Conservation (phyloP, 164 flowering plant species). For the Tetrastigma voinierianum region DNA sequence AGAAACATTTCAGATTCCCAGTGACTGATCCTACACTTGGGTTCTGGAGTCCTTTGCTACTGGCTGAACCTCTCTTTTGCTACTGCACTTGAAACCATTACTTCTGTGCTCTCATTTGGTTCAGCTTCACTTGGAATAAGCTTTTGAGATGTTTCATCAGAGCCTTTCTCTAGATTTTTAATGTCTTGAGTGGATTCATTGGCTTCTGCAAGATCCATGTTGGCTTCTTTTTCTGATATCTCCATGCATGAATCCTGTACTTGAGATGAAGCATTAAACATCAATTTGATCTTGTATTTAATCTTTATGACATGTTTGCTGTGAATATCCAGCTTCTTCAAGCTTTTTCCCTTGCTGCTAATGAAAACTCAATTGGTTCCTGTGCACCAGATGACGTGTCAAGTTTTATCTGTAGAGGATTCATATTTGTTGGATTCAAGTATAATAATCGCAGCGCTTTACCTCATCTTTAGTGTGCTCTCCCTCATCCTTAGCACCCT, state of each 20-base stretch:
- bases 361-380: conserved; percentile 16
- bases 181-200: conserved; percentile 11
- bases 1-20: conserved; percentile 18
- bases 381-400: conserved; percentile 12
- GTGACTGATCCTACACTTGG: conserved; percentile 8
- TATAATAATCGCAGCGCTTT: conserved; percentile 7
- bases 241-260: conserved; percentile 12
- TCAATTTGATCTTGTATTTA: conserved; percentile 6
- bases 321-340: conserved; percentile 15
- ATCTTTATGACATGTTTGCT: conserved; percentile 7
- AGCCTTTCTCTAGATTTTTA: conserved; percentile 13
- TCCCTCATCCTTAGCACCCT: conserved; percentile 15
- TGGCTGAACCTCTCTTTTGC: conserved; percentile 14
- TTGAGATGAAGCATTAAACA: conserved; percentile 1
- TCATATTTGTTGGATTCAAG: background rate
- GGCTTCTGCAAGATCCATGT: conserved; percentile 6
- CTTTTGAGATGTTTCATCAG: conserved; percentile 16
- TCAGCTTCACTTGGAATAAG: conserved; percentile 12
- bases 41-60: conserved; percentile 1
- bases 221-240: conserved; percentile 12
- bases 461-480: conserved; percentile 16
- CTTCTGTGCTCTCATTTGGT: conserved; percentile 10
- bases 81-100: conserved; percentile 7
- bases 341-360: conserved; percentile 12
- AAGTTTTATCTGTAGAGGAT: background rate